Conservation (phyloP, 768 basidiomycete genomes). For the Naganishia antarctica region DNA sequence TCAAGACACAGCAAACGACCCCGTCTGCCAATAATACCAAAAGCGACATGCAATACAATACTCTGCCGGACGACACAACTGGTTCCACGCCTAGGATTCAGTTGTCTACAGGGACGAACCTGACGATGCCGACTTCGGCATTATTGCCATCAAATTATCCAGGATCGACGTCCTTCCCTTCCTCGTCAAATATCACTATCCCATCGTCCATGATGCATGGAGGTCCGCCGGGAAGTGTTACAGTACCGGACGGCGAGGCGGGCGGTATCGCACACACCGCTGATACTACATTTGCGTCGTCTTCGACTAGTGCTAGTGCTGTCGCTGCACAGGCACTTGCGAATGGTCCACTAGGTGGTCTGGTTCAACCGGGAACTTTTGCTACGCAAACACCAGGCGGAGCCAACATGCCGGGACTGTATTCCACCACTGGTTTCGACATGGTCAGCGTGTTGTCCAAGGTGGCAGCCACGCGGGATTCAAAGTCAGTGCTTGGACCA, state of each 20-base stretch:
- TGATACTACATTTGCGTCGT: constrained; percentile 30
- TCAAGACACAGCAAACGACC: background rate
- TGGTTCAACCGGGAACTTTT: constrained; percentile 33
- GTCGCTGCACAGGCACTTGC: constrained; percentile 38
- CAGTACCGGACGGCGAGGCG: constrained; percentile 20
- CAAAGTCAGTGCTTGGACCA: constrained; percentile 73
- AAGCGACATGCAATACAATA: background rate
- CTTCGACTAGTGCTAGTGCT: constrained; percentile 39
- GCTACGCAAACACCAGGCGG: constrained; percentile 28
- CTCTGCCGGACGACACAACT: background rate
- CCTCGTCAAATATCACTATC: constrained; percentile 18
- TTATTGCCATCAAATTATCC: constrained; percentile 24
- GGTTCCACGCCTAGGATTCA: background rate
- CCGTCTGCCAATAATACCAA: background rate
- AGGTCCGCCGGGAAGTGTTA: constrained; percentile 17
- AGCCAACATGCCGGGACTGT: constrained; percentile 56
- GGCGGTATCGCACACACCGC: constrained; percentile 10
- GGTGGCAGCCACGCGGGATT: constrained; percentile 68
- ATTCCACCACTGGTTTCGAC: constrained; percentile 88
- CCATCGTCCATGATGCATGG: background rate
- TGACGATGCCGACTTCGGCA: constrained; percentile 29
- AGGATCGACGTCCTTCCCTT: constrained; percentile 16
- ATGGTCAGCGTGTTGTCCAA: constrained; percentile 73
- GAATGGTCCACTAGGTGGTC: constrained; percentile 30
- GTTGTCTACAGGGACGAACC: background rate